Evolutionary conservation across 371 early-diverging fungal genomes (phyloP).

Genomic region (Apophysomyces trapeziformis): DNA sequence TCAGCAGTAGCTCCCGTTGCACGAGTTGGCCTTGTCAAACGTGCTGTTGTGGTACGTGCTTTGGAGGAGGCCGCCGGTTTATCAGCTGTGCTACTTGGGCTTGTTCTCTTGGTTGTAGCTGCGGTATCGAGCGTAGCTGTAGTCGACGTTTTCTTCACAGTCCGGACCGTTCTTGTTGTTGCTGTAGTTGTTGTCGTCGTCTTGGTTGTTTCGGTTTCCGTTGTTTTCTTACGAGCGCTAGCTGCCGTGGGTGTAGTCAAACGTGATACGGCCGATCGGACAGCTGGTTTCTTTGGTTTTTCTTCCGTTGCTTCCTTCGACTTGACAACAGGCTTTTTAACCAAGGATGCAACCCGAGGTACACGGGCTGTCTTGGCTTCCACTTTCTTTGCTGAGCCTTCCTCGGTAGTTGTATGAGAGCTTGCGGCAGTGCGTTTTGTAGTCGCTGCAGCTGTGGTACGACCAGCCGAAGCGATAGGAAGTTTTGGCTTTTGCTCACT

Average conservation of each 20-base stretch:
- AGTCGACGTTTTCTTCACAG: constrained; percentile 3
- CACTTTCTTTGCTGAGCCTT: constrained; percentile 2
- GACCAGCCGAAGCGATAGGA: neutral
- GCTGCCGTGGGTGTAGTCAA: constrained; percentile 26
- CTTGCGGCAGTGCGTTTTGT: constrained; percentile 13
- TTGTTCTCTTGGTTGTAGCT: constrained; percentile 13
- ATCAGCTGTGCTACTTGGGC: constrained; percentile 18
- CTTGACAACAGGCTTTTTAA: constrained; percentile 17
- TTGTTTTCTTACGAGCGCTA: constrained; percentile 20
- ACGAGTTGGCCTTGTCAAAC: constrained; percentile 14
- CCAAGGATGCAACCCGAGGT: constrained; percentile 28
- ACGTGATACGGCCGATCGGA: constrained; percentile 28
- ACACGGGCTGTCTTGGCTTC: constrained; percentile 19
- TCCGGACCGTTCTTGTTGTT: constrained; percentile 5
- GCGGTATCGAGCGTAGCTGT: constrained; percentile 1
- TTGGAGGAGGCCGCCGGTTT: neutral
- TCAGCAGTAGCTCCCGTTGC: constrained; percentile 10
- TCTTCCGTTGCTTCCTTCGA: constrained; percentile 19
- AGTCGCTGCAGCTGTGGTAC: constrained; percentile 8
- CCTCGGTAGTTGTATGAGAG: neutral
- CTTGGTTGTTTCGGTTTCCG: constrained; percentile 11
- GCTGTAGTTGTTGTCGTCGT: constrained; percentile 1
- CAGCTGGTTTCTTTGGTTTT: constrained; percentile 12
- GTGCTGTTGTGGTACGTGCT: constrained; percentile 9
- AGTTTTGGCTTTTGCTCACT: constrained; percentile 12